Evolutionary conservation across 2,329 filamentous ascomycete species (phyloP).

Genomic region (Fusarium dlaminii): DNA sequence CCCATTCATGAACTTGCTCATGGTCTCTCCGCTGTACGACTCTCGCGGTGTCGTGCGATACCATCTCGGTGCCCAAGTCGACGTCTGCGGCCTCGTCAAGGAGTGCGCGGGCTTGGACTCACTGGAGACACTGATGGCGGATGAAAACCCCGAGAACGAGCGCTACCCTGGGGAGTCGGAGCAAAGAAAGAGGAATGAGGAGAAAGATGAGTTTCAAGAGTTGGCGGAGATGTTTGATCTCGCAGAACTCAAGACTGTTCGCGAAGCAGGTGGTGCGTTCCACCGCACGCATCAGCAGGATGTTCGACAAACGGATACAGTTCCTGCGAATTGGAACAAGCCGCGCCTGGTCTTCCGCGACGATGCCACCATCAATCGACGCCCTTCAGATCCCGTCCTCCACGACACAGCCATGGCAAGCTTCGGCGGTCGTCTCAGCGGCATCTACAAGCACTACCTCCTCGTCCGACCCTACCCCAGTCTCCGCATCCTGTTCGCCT

Average conservation of each 20-base stretch:
- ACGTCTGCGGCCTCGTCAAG: constrained; percentile 74
- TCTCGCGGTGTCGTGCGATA: constrained; percentile 73
- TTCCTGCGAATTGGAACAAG: constrained; percentile 50
- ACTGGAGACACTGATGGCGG: constrained; percentile 57
- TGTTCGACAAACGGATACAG: constrained; percentile 53
- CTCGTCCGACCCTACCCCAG: constrained; percentile 72
- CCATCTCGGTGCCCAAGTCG: constrained; percentile 76
- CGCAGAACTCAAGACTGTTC: constrained; percentile 71
- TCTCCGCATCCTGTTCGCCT: constrained; percentile 74
- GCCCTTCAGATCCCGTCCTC: constrained; percentile 33
- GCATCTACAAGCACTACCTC: constrained; percentile 65
- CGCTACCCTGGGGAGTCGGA: constrained; percentile 27
- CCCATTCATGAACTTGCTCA: constrained; percentile 80
- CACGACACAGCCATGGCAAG: constrained; percentile 19
- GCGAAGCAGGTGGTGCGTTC: constrained; percentile 70
- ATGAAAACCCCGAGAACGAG: constrained; percentile 43
- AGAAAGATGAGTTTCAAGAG: constrained; percentile 69
- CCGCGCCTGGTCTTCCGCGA: constrained; percentile 54
- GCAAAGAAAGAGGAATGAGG: not conserved
- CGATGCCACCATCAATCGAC: constrained; percentile 37
- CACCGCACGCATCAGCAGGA: constrained; percentile 53
- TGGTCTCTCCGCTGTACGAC: constrained; percentile 77
- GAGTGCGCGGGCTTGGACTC: constrained; percentile 73
- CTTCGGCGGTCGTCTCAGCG: constrained; percentile 41
- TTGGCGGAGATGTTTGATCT: constrained; percentile 76